Evolutionary conservation across 805 yeast species (phyloP).

Genomic region (Candida sphagnicola): DNA sequence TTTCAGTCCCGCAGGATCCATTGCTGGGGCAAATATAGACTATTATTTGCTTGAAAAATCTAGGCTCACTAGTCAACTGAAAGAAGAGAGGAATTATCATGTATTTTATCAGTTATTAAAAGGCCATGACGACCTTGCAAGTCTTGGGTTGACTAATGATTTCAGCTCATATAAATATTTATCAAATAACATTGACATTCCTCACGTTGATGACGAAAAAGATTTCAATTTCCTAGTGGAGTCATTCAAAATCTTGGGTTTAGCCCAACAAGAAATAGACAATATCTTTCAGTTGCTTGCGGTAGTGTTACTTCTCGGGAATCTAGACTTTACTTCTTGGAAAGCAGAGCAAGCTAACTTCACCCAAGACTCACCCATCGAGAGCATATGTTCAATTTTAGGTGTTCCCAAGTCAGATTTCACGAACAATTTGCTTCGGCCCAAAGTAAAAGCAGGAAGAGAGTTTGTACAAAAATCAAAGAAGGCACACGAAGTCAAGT

Average conservation of each 20-base stretch:
- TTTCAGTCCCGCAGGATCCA: constrained; percentile 58
- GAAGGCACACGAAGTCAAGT: constrained; percentile 74
- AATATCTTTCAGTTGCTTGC: constrained; percentile 68
- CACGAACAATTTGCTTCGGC: constrained; percentile 61
- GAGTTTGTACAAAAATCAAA: constrained; percentile 80
- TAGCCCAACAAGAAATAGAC: constrained; percentile 49
- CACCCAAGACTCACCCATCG: constrained; percentile 46
- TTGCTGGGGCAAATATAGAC: constrained; percentile 88
- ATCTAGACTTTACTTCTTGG: constrained; percentile 65
- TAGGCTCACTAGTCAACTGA: constrained; percentile 75
- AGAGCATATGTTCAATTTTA: constrained; percentile 53
- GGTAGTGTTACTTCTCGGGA: constrained; percentile 79
- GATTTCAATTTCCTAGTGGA: constrained; percentile 61
- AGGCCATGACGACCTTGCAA: constrained; percentile 55
- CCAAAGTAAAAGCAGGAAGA: constrained; percentile 86
- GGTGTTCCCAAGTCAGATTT: constrained; percentile 55
- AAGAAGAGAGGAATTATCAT: constrained; percentile 86
- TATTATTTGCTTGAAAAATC: constrained; percentile 94
- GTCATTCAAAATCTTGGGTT: constrained; percentile 74
- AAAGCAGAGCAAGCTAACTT: constrained; percentile 75
- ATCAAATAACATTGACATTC: constrained; percentile 51
- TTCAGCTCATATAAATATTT: constrained; percentile 52
- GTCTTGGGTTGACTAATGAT: constrained; percentile 41
- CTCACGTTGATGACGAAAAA: constrained; percentile 69
- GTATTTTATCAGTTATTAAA: constrained; percentile 81